These are phyloP conservation scores for Buddleja alternifolia DNA, from an alignment of 257 asterid species.

Conservation along the genomic window DNA sequence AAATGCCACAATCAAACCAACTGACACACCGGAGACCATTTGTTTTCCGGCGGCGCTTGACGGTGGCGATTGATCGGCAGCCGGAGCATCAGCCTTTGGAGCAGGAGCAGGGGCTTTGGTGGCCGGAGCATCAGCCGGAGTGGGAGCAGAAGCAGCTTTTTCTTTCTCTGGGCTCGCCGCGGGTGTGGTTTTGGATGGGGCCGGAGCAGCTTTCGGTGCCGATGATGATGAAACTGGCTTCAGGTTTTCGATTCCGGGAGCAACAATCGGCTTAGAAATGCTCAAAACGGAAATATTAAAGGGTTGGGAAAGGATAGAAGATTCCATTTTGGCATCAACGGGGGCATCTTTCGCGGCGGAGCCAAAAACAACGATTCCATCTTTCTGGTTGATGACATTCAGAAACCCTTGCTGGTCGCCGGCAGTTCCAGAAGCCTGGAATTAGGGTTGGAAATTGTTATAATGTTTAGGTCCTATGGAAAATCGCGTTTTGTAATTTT, in stretches of 20 bases:
- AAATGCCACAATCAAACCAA: constrained; percentile 36
- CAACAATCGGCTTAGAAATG: constrained; percentile 49
- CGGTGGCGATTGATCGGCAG: not conserved
- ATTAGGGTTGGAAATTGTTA: too few relatives aligned
- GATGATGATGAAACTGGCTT: constrained; percentile 23
- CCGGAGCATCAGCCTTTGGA: constrained; percentile 23
- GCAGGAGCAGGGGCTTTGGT: constrained; percentile 21
- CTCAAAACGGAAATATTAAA: constrained; percentile 66
- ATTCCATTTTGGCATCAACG: constrained; percentile 28
- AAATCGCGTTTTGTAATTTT: too few relatives aligned
- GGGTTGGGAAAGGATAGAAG: constrained; percentile 48
- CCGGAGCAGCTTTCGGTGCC: constrained; percentile 34
- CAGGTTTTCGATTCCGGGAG: constrained; percentile 48
- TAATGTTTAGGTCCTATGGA: too few relatives aligned
- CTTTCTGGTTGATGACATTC: constrained; percentile 41
- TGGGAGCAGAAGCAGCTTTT: too few relatives aligned
- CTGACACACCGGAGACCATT: constrained; percentile 20
- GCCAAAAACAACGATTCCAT: constrained; percentile 49
- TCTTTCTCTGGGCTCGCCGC: constrained; percentile 32
- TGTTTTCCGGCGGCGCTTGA: constrained; percentile 25
- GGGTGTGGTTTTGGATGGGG: constrained; percentile 27
- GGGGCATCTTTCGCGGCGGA: constrained; percentile 59
- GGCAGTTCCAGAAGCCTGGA: constrained; percentile 42
- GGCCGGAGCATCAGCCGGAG: constrained; percentile 32
- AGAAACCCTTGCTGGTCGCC: constrained; percentile 61